Evolutionary conservation across 345 rosid genomes (phyloP).

Genomic region (Eucalyptus polyanthemos): DNA sequence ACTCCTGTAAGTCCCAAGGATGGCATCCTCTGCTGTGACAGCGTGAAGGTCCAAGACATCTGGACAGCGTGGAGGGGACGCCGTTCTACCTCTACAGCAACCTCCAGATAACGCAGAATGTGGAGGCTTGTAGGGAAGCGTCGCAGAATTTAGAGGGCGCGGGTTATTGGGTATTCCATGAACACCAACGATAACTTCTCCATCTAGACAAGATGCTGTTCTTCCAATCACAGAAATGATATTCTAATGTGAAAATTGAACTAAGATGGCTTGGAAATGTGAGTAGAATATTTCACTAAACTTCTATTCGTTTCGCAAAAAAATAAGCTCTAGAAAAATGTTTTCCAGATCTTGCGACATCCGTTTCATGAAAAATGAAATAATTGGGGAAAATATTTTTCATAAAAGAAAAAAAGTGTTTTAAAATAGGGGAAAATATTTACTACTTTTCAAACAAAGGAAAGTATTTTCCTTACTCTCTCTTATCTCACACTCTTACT

Average conservation of each 20-base stretch:
- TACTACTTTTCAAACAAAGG: too few relatives aligned
- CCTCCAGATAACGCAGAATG: not conserved
- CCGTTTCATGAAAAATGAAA: too few relatives aligned
- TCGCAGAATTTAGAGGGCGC: not conserved
- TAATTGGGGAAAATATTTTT: too few relatives aligned
- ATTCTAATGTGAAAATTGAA: not conserved
- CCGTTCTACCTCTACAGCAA: not conserved
- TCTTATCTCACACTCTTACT: too few relatives aligned
- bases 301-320: too few relatives aligned
- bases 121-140: not conserved
- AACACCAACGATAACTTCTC: not conserved
- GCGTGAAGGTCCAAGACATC: not conserved
- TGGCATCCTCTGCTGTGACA: not conserved
- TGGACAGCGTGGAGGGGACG: not conserved
- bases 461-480: too few relatives aligned
- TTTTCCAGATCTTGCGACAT: accelerated
- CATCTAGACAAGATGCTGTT: not conserved
- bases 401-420: too few relatives aligned
- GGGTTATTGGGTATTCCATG: not conserved
- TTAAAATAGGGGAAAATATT: too few relatives aligned
- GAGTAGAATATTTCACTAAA: not conserved
- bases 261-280: not conserved
- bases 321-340: too few relatives aligned
- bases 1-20: not conserved
- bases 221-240: not conserved